Evolutionary conservation across 2,329 filamentous ascomycete genomes (phyloP).

Genomic region (Boeremia exigua): DNA sequence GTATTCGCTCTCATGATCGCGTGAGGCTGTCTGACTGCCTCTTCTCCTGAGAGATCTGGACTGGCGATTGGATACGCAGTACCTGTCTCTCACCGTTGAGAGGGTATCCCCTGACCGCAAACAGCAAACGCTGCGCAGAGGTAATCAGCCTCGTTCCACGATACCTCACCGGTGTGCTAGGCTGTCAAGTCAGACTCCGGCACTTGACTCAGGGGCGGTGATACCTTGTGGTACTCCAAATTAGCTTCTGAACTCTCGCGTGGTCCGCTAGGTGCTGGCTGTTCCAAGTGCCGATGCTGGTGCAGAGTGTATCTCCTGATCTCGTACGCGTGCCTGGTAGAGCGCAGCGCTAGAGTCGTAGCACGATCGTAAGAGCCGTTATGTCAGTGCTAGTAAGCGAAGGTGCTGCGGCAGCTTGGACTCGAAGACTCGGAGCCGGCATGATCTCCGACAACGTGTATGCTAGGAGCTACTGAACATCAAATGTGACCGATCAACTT

Average conservation of each 20-base stretch:
- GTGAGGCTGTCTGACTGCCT: background rate
- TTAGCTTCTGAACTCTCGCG: background rate
- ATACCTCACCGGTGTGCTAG: background rate
- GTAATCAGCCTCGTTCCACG: background rate
- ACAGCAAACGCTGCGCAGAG: background rate
- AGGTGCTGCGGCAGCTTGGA: background rate
- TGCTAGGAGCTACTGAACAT: too few relatives aligned
- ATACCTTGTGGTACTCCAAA: background rate
- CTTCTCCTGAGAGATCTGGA: background rate
- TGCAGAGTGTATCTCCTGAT: background rate
- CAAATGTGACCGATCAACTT: too few relatives aligned
- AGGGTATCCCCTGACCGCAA: background rate
- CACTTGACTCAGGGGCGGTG: background rate
- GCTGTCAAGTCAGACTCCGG: background rate
- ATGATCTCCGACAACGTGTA: background rate
- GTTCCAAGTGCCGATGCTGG: background rate
- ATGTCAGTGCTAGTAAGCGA: background rate
- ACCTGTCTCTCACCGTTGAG: background rate
- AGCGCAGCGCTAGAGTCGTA: background rate
- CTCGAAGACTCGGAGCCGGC: background rate
- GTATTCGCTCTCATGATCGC: background rate
- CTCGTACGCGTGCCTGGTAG: background rate
- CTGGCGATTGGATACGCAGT: too few relatives aligned
- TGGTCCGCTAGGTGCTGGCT: background rate
- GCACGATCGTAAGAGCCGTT: background rate